Percentiles rank a stretch among this genome's conserved stretches.
phyloP scores from a whole-genome alignment of 2,329 filamentous ascomycete genomes.

The Aspergillus candidus region DNA sequence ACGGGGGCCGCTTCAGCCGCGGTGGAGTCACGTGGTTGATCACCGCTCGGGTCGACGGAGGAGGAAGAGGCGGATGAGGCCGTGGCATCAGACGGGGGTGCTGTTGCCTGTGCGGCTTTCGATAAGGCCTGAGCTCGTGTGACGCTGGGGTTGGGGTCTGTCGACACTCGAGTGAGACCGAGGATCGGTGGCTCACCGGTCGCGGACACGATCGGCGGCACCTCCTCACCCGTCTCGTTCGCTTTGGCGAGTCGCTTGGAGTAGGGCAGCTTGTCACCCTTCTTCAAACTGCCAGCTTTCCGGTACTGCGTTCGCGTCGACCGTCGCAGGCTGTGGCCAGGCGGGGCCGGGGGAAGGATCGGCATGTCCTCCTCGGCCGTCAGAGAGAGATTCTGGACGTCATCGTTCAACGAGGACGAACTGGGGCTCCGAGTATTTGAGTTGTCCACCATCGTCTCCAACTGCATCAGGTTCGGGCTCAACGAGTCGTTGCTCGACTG shows the following conservation, averaged over 20 bases:
- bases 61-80: constrained; percentile 24
- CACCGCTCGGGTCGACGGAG: constrained; percentile 20
- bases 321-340: constrained; percentile 72
- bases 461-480: constrained; percentile 59
- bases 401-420: constrained; percentile 52
- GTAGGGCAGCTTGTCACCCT: constrained; percentile 67
- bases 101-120: constrained; percentile 18
- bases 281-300: constrained; percentile 70
- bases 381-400: constrained; percentile 39
- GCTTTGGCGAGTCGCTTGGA: constrained; percentile 65
- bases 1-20: constrained; percentile 25
- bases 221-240: constrained; percentile 55
- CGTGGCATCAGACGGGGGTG: constrained; percentile 15
- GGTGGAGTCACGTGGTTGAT: constrained; percentile 14
- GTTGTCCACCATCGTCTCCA: constrained; percentile 80
- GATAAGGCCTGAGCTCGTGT: constrained; percentile 45
- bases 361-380: constrained; percentile 65
- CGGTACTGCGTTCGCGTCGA: constrained; percentile 90
- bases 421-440: constrained; percentile 62
- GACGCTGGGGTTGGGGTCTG: constrained; percentile 28
- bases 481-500: constrained; percentile 47
- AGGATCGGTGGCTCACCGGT: constrained; percentile 30
- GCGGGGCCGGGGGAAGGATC: constrained; percentile 69
- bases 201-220: constrained; percentile 29
- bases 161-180: constrained; percentile 31